A percentile compares a stretch with the other conserved stretches of the same genome.
These are phyloP conservation scores for Fusarium musae DNA, from an alignment of 2,329 filamentous ascomycete genomes.

Conservation along the genomic window DNA sequence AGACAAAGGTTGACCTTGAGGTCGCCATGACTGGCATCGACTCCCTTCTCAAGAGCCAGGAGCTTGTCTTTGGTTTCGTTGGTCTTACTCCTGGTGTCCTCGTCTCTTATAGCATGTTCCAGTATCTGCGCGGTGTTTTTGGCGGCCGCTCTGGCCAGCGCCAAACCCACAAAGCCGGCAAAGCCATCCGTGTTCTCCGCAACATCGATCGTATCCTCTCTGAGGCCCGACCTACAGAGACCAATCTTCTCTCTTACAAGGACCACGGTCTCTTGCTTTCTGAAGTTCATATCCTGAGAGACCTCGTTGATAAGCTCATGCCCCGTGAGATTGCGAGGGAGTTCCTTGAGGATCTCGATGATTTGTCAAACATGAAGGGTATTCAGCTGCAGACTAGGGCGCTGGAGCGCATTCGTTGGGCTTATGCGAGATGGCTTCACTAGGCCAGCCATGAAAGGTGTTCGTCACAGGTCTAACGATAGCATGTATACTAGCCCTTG, in stretches of 20 bases:
- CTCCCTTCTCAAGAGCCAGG: conserved; percentile 92
- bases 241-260: conserved; percentile 85
- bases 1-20: conserved; percentile 98
- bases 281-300: conserved; percentile 85
- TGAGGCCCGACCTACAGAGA: conserved; percentile 74
- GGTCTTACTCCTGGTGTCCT: conserved; percentile 93
- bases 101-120: conserved; percentile 78
- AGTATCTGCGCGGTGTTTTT: conserved; percentile 77
- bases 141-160: conserved; percentile 76
- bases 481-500: conserved; percentile 29
- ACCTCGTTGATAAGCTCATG: conserved; percentile 68
- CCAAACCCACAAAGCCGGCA: conserved; percentile 72
- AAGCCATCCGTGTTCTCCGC: conserved; percentile 80
- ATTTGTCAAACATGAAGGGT: conserved; percentile 85
- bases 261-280: conserved; percentile 91
- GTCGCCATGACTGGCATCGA: conserved; percentile 97
- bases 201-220: conserved; percentile 87
- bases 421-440: conserved; percentile 78
- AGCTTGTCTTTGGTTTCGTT: conserved; percentile 97
- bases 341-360: conserved; percentile 88
- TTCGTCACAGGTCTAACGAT: neutral
- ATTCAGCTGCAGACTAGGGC: conserved; percentile 82
- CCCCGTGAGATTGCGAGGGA: conserved; percentile 81
- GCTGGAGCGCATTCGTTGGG: conserved; percentile 87
- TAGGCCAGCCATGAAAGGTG: conserved; percentile 31